A percentile compares a stretch with the other conserved stretches of the same genome.
phyloP scores from a whole-genome alignment of 2,329 filamentous ascomycete species.

The Thelonectria discophora region DNA sequence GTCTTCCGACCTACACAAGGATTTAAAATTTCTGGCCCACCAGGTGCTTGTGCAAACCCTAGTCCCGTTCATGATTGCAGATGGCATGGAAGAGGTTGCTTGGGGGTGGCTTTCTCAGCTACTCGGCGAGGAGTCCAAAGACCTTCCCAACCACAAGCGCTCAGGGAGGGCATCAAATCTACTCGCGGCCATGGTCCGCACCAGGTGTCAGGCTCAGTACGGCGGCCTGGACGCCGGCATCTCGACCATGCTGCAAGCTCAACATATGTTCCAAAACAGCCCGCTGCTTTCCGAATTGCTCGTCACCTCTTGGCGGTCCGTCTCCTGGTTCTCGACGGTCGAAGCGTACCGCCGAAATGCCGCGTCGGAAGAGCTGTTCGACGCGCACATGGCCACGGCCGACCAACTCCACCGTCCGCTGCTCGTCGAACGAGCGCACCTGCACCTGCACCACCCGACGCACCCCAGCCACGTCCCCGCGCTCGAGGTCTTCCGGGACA shows the following conservation, averaged over 20 bases:
- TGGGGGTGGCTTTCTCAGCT: constrained; percentile 63
- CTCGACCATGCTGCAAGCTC: constrained; percentile 56
- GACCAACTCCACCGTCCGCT: constrained; percentile 50
- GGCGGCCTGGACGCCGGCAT: constrained; percentile 61
- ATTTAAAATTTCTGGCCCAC: constrained; percentile 56
- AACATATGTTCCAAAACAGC: constrained; percentile 51
- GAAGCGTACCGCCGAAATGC: constrained; percentile 55
- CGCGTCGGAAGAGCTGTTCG: constrained; percentile 60
- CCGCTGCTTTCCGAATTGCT: constrained; percentile 50
- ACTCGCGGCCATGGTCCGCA: constrained; percentile 54
- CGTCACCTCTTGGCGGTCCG: constrained; percentile 54
- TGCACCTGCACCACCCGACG: constrained; percentile 64
- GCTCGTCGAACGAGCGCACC: constrained; percentile 60
- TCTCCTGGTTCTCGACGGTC: constrained; percentile 64
- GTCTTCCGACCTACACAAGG: constrained; percentile 57
- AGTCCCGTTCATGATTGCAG: constrained; percentile 61
- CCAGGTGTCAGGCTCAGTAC: constrained; percentile 50
- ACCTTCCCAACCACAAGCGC: constrained; percentile 34
- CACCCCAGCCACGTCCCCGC: constrained; percentile 58
- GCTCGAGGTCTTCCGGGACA: constrained; percentile 54
- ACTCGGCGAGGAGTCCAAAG: constrained; percentile 41
- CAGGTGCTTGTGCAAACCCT: constrained; percentile 52
- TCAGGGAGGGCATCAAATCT: constrained; percentile 45
- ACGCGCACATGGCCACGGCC: constrained; percentile 60
- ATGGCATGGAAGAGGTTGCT: constrained; percentile 59